Evolutionary conservation across 2,329 filamentous ascomycete species (phyloP).

Genomic region (Fusarium mangiferae): DNA sequence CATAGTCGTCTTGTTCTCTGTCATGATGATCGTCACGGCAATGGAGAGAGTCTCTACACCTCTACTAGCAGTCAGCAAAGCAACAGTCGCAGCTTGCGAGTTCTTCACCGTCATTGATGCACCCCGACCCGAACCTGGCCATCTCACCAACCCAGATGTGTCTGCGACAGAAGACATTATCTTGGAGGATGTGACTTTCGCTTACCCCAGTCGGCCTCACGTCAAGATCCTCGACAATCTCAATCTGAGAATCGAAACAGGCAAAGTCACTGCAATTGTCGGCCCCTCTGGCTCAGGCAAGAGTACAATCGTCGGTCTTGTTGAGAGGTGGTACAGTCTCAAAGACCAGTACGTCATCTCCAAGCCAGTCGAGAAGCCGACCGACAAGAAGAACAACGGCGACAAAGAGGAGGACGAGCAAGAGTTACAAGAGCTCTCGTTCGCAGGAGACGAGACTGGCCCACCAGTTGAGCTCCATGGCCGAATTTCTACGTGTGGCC

Average conservation of each 20-base stretch:
- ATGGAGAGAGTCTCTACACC: not conserved
- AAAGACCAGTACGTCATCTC: conserved; percentile 61
- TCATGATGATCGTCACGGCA: not conserved
- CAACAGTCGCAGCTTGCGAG: not conserved
- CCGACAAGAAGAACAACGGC: conserved; percentile 37
- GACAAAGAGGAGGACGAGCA: not conserved
- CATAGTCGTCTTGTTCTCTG: conserved; percentile 1
- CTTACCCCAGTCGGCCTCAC: conserved; percentile 74
- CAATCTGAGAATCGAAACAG: conserved; percentile 66
- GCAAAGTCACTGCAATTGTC: conserved; percentile 79
- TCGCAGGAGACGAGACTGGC: conserved; percentile 49
- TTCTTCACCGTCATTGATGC: conserved; percentile 12
- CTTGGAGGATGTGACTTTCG: conserved; percentile 73
- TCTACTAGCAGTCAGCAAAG: not conserved
- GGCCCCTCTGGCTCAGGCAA: conserved; percentile 79
- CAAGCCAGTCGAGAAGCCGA: conserved; percentile 58
- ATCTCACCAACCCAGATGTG: not conserved
- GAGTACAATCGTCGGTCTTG: conserved; percentile 75
- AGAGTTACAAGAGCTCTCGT: not conserved
- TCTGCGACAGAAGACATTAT: conserved; percentile 47
- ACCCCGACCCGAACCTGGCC: not conserved
- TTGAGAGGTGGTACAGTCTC: conserved; percentile 77
- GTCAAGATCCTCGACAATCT: conserved; percentile 71
- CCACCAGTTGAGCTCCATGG: conserved; percentile 58
- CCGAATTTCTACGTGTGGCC: conserved; percentile 62